Evolutionary conservation across 2,329 filamentous ascomycete genomes (phyloP), one percentile per base, ranked within the genome.

Genomic region (Stemphylium lycopersici): DNA sequence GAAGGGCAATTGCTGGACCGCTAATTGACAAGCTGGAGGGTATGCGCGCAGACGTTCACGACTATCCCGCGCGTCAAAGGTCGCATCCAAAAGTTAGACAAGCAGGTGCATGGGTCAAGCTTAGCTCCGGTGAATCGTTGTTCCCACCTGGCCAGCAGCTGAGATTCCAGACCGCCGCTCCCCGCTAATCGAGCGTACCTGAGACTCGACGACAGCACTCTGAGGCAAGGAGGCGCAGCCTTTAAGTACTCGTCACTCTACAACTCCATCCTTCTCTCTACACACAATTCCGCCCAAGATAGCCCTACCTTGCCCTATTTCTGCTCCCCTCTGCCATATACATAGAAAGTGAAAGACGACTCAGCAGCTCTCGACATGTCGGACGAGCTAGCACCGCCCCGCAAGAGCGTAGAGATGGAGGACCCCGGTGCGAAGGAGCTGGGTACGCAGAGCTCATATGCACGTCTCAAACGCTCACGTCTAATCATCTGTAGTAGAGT

Each of bases 361-460:
- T 26, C 15, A 34, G 31, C 29, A 20, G 38, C 40, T 41, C 29
- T 36, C 40, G 34, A 64, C 68, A 78, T 78, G 76, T 52, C 66
- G 46, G 65, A 79, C 67, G 72, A 76, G 56, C 76, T 85, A 60
- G 76, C 82, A 65, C 82, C 82, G 57, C 83, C 83, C 46, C 76
- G 77, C 59, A 83, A 82, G 71, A 83, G 81, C 62, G 77, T 80
- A 22, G 82, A 84, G 73, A 70, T 83, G 40, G 77, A 84, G 66
- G 83, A 86, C 62, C 71, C 82, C 24, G 83, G 83, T 63, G 83
- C 83, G 62, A 81, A 81, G 68, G 82, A 84, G 59, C 76, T 81
- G 58, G 77, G 83, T 85, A 76, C 63, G 76, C 61, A 3, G 26
- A 10, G 29, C 15, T 15, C 22, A n/a, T 15, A 7, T 29, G n/a